A percentile compares a stretch with the other conserved stretches of the same genome.
These are phyloP conservation scores for Paramecium octaurelia DNA, from an alignment of 73 alveolate genomes.

Conservation along the genomic window DNA sequence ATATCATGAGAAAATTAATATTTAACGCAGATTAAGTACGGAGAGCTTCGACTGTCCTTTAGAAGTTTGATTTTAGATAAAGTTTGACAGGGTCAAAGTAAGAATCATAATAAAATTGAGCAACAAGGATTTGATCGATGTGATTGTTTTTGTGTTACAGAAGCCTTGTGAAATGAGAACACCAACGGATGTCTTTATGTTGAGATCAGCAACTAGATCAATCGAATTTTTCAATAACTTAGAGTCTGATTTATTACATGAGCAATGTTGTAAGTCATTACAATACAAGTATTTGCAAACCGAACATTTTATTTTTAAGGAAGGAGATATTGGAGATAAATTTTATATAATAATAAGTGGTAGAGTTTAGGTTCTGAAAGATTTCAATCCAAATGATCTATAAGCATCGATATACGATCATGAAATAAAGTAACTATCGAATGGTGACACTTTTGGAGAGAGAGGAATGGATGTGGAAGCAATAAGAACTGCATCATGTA, in stretches of 20 bases:
- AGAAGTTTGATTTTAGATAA: not conserved
- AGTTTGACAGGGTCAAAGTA: constrained; percentile 12
- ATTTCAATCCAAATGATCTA: constrained; percentile 7
- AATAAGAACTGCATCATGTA: not conserved
- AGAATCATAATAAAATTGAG: not conserved
- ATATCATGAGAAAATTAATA: not conserved
- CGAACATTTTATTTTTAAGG: not conserved
- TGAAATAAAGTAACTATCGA: not conserved
- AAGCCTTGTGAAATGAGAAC: constrained; percentile 22
- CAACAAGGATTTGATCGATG: not conserved
- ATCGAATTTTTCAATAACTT: not conserved
- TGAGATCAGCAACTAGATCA: constrained; percentile 17
- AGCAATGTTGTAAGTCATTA: not conserved
- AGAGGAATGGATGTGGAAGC: constrained; percentile 13
- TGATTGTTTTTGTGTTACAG: not conserved
- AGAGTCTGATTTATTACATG: not conserved
- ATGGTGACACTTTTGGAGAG: constrained; percentile 31
- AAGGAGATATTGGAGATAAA: constrained; percentile 32
- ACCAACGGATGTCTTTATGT: not conserved
- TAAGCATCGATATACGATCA: constrained; percentile 2
- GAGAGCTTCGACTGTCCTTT: not conserved
- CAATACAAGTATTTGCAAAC: not conserved
- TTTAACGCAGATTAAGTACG: constrained; percentile 6
- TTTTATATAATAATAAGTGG: constrained; percentile 25
- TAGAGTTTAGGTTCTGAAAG: not conserved